Evolutionary conservation across 768 basidiomycete genomes (phyloP).

Genomic region (Strobilomyces echinocephalus): DNA sequence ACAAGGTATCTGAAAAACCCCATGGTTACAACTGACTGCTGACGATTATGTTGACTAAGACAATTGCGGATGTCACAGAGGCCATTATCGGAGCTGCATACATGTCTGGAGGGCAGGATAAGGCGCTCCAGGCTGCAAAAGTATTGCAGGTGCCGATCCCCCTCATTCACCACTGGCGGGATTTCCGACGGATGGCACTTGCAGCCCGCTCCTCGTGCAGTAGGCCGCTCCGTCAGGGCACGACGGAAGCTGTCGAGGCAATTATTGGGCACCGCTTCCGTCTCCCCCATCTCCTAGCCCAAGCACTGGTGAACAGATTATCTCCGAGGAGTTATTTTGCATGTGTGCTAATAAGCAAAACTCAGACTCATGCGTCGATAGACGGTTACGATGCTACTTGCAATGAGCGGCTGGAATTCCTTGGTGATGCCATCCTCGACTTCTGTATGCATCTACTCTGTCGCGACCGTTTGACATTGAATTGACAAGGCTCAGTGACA

Average conservation of each 20-base stretch:
- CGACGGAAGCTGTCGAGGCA: slow-evolving; percentile 52
- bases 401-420: slow-evolving; percentile 77
- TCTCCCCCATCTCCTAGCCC: slow-evolving; percentile 58
- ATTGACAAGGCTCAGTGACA: slow-evolving; percentile 48
- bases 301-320: slow-evolving; percentile 58
- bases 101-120: slow-evolving; percentile 64
- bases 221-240: slow-evolving; percentile 43
- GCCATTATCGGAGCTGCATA: slow-evolving; percentile 83
- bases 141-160: slow-evolving; percentile 62
- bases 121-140: slow-evolving; percentile 60
- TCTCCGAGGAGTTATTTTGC: not conserved
- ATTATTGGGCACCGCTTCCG: slow-evolving; percentile 63
- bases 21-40: not conserved
- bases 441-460: slow-evolving; percentile 49
- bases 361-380: slow-evolving; percentile 64
- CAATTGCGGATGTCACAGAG: slow-evolving; percentile 79
- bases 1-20: slow-evolving; percentile 52
- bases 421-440: slow-evolving; percentile 84
- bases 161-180: slow-evolving; percentile 63
- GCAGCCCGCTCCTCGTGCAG: slow-evolving; percentile 41
- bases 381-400: slow-evolving; percentile 51
- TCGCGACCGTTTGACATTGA: not conserved
- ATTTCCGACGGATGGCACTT: slow-evolving; percentile 50
- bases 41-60: slow-evolving; percentile 38
- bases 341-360: slow-evolving; percentile 8